These are phyloP conservation scores for Sporisorium graminicola DNA, from an alignment of 1,284 basidiomycete genomes.

Conservation along the genomic window DNA sequence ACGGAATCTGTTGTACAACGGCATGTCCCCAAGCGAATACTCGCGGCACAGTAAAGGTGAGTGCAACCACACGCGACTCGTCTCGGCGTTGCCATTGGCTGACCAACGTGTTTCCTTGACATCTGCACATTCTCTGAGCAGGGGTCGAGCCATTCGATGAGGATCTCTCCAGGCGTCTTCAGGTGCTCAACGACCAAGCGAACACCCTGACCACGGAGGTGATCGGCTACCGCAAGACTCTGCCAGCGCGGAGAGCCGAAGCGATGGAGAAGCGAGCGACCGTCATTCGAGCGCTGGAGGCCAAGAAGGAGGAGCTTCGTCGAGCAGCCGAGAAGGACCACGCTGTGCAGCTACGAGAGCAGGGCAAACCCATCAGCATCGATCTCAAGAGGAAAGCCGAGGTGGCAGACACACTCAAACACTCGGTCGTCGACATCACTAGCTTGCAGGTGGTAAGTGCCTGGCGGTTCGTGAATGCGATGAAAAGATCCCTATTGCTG, in stretches of 20 bases:
- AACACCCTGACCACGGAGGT: conserved; percentile 47
- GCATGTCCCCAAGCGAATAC: conserved; percentile 39
- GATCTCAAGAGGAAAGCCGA: conserved; percentile 49
- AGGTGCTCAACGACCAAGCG: conserved; percentile 40
- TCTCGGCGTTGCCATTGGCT: not conserved
- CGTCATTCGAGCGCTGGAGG: conserved; percentile 40
- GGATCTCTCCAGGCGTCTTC: conserved; percentile 37
- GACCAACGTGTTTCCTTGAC: not conserved
- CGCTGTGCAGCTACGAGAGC: conserved; percentile 21
- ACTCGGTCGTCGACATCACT: conserved; percentile 45
- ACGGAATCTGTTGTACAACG: conserved; percentile 45
- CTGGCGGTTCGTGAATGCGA: too few relatives aligned
- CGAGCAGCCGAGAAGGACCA: conserved; percentile 30
- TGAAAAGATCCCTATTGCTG: not conserved
- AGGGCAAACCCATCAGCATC: conserved; percentile 26
- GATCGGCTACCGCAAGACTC: conserved; percentile 37
- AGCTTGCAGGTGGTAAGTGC: conserved; percentile 45
- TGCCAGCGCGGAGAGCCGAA: conserved; percentile 39
- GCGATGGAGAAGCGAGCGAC: conserved; percentile 44
- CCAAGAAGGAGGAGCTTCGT: conserved; percentile 44
- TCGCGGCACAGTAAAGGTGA: conserved; percentile 45
- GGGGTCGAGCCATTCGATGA: conserved; percentile 49
- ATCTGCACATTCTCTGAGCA: conserved; percentile 1
- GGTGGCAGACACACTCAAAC: conserved; percentile 38
- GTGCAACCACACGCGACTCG: not conserved